phyloP scores from a whole-genome alignment of 225 moss, liverwort and hornwort genomes.

The Pseudoscleropodium purum region DNA sequence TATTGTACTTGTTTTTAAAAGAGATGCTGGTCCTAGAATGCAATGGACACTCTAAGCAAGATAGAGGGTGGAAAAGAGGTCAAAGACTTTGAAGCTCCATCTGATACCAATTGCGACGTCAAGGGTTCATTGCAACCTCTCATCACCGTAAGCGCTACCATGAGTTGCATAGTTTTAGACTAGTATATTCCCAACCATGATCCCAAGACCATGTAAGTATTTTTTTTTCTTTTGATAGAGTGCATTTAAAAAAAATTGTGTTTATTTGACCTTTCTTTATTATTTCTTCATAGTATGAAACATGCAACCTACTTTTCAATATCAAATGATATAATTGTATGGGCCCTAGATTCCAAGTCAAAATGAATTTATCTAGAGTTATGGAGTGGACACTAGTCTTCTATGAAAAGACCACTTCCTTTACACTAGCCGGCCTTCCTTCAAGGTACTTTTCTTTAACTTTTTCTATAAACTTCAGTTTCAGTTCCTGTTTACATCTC shows the following conservation, averaged over 20 bases:
- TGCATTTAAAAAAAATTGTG: no score
- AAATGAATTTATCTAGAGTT: not conserved
- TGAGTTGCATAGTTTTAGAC: not conserved
- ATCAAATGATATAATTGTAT: no score
- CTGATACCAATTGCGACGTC: accelerated
- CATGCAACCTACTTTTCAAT: not conserved
- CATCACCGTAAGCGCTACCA: not conserved
- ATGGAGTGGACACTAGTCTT: not conserved
- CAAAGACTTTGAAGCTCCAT: accelerated
- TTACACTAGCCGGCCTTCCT: not conserved
- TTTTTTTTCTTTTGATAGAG: no score
- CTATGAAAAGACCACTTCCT: not conserved
- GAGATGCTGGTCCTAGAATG: accelerated
- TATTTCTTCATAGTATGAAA: no score
- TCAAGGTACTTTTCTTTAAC: not conserved
- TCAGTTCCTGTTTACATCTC: not conserved
- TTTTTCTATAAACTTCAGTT: not conserved
- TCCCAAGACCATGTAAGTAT: not conserved
- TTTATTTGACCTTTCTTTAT: no score
- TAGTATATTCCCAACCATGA: not conserved
- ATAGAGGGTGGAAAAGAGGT: not conserved
- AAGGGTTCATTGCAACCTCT: not conserved
- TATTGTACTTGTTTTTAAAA: not conserved
- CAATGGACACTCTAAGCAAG: no score
- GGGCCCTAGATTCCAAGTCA: not conserved